Base-by-base conservation (phyloP, 768 basidiomycete species). In the Suillus variegatus region DNA sequence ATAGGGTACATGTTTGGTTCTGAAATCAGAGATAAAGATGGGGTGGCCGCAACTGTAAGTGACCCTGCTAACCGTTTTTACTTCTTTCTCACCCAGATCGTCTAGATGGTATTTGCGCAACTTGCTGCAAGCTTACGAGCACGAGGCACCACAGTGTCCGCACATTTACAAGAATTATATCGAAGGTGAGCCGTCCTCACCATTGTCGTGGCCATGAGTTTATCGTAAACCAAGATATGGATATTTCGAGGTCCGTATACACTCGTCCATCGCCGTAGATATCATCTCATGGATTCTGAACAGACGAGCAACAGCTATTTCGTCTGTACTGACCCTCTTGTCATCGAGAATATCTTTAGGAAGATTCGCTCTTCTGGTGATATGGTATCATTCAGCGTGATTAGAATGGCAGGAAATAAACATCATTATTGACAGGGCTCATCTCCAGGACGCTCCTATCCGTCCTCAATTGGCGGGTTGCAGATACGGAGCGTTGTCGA, bases 1-100 rank as follows among this genome's bases (percentile, higher is more conserved):
- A 95, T 96, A 63, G 94, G 94, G 4, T 96, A 86, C 73, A 95
- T 95, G 93, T 88, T 94, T 75, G 92, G 92, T 35, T 80, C 85
- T 16, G 80, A 87, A 35, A 86, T 95, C 68, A 82, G 91, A 43
- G 94, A 96, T 74, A 96, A 96, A 74, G 94, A 96, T 73, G 94
- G 94, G 3, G 86, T 96, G 61, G 85, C 91, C 60, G 93, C 93
- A 6, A 87, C 89, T 28, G 94, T 94, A 69, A 70, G 76, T 71
- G 2, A 5, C 9, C 9, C 66, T n/a, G 13, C 12, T 13, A 54
- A 25, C 22, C 3, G 1, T 3, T 20, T 6, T 0, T 28, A 43
- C 25, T 36, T 18, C 20, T 60, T 9, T 7, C 22, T 54, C 18
- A 40, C 49, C 28, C 25, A 41, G 38, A 49, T 22, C 22, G 22